A percentile compares a stretch with the other conserved stretches of the same genome.
Conservation (phyloP, 2,329 filamentous ascomycete species). For the Aureobasidium zeae region DNA sequence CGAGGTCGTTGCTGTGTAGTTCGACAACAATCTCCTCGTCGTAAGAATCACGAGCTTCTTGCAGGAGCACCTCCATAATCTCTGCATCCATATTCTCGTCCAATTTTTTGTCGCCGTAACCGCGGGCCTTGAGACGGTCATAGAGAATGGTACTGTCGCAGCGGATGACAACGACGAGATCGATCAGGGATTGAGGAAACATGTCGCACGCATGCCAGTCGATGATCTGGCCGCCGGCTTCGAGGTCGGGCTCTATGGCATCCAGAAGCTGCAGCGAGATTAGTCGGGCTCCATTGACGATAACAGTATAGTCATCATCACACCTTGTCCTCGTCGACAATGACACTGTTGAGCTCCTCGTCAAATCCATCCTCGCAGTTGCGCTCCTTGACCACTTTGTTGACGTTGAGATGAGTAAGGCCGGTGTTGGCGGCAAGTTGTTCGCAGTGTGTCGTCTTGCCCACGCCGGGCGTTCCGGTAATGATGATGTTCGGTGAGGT, state of each 20-base stretch:
- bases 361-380: slow-evolving; percentile 82
- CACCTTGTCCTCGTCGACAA: slow-evolving; percentile 95
- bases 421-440: slow-evolving; percentile 65
- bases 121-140: slow-evolving; percentile 68
- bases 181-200: slow-evolving; percentile 88
- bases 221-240: slow-evolving; percentile 74
- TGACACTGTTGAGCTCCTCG: slow-evolving; percentile 72
- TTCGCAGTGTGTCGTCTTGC: slow-evolving; percentile 90
- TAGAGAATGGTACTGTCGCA: slow-evolving; percentile 73
- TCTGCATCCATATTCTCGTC: slow-evolving; percentile 96
- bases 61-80: slow-evolving; percentile 89
- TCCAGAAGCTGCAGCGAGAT: slow-evolving; percentile 59
- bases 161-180: slow-evolving; percentile 84
- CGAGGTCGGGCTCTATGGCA: slow-evolving; percentile 72
- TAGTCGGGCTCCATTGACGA: not conserved
- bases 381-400: slow-evolving; percentile 82
- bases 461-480: slow-evolving; percentile 89
- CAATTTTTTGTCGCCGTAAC: slow-evolving; percentile 77
- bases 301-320: slow-evolving; percentile 16
- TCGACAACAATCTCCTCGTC: slow-evolving; percentile 83
- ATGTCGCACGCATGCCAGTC: slow-evolving; percentile 98
- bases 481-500: slow-evolving; percentile 77
- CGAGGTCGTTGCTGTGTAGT: slow-evolving; percentile 67
- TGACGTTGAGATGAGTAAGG: slow-evolving; percentile 76
- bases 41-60: slow-evolving; percentile 83